A percentile compares a stretch with the other conserved stretches of the same genome.
phyloP scores from a whole-genome alignment of 257 asterid species.

The Voacanga thouarsii region DNA sequence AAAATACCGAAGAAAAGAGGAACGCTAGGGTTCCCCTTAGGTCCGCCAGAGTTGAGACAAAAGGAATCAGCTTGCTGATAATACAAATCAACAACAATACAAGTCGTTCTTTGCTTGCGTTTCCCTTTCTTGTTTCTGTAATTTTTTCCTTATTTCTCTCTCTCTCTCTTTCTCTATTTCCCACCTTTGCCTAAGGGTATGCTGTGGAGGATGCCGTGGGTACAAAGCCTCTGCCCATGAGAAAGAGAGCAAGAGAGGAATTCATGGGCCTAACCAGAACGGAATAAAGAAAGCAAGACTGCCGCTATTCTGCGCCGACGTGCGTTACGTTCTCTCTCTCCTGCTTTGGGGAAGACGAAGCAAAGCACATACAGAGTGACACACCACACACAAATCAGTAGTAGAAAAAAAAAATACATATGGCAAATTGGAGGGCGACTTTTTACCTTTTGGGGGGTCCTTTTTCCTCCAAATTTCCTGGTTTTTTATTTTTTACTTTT shows the following conservation, averaged over 20 bases:
- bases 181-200: constrained; percentile 24
- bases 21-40: constrained; percentile 49
- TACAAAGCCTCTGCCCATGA: constrained; percentile 23
- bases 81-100: neutral
- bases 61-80: neutral
- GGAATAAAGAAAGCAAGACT: constrained; percentile 17
- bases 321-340: constrained; percentile 18
- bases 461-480: neutral
- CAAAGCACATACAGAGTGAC: constrained; percentile 11
- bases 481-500: neutral
- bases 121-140: too few relatives aligned
- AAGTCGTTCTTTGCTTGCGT: neutral
- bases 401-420: constrained; percentile 11
- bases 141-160: neutral
- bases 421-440: neutral
- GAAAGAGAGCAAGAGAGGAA: constrained; percentile 28
- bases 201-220: constrained; percentile 30
- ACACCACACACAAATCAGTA: constrained; percentile 11
- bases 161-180: constrained; percentile 6
- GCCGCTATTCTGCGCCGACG: constrained; percentile 26
- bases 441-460: constrained; percentile 3
- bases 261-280: constrained; percentile 23
- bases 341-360: constrained; percentile 31
- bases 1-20: constrained; percentile 34
- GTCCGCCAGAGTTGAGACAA: constrained; percentile 44